Base-by-base conservation (phyloP, 257 asterid species). In the Lantana camara region DNA sequence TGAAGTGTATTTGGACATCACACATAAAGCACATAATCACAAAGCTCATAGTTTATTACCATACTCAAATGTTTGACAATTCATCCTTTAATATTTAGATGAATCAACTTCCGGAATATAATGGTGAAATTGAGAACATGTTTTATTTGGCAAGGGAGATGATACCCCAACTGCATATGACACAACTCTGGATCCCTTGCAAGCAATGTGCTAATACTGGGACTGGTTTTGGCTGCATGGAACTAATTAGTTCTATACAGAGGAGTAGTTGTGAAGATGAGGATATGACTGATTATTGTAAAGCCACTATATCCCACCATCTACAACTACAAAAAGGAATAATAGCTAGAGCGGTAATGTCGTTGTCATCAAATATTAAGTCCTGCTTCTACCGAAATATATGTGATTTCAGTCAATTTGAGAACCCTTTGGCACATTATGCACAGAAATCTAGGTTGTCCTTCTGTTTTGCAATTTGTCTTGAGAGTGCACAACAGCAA, bases 131-230 rank as follows among this genome's bases (percentile, higher is more conserved):
- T 1, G 9, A 2, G 13, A 17, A 46, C 21, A 12, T 56, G 41
- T 24, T 63, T 38, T 29, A 56, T 23, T 20, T 9, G 21, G 68
- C 40, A 8, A 21, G 15, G 5, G 14, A 3, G 40, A 22, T 27
- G 19, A 30, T 71, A 14, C 76, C 67, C 20, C 48, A 41, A 12
- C 46, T 71, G 17, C 44, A 24, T 2, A 11, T 48, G 32, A 71
- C 66, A 7, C 67, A 47, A 15, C 22, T 45, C 27, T 71, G 67
- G 62, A 10, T 20, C 29, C 76, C 67, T 57, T 63, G 71, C 65
- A 8, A 19, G 30, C 55, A 56, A 30, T 63, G 61, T 57, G 7
- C 15, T n/a, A 15, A 55, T 6, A 14, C 50, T 1, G 37, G 5
- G 40, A 57, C 13, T 16, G 7, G 13, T 47, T 23, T 27, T 1